Evolutionary conservation across 1,139 yeast species (phyloP).

Genomic region (Tardiomyces depauwii): DNA sequence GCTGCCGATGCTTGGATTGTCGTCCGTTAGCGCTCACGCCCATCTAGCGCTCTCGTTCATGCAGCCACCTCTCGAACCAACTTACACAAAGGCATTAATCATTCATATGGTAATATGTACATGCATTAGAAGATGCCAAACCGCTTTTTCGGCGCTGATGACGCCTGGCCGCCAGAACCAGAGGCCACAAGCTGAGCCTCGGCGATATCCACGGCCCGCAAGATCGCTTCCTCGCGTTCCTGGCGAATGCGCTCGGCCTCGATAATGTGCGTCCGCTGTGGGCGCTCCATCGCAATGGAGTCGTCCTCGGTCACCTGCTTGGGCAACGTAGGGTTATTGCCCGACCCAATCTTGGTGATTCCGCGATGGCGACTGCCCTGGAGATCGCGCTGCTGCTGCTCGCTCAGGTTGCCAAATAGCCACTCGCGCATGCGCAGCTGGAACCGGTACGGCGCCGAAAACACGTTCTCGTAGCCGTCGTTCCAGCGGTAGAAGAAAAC

Average conservation of each 20-base stretch:
- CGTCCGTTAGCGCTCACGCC: too few relatives aligned
- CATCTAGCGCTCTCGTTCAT: too few relatives aligned
- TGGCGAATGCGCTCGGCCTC: conserved; percentile 67
- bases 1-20: too few relatives aligned
- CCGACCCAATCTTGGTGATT: conserved; percentile 12
- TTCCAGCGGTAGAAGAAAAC: conserved; percentile 77
- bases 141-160: conserved; percentile 23
- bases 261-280: conserved; percentile 58
- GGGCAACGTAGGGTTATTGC: conserved; percentile 22
- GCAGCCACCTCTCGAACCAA: too few relatives aligned
- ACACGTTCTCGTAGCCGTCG: conserved; percentile 69
- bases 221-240: conserved; percentile 53
- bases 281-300: conserved; percentile 50
- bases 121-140: conserved; percentile 26
- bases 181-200: conserved; percentile 21
- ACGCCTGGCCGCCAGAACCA: not conserved
- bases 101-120: not conserved
- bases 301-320: conserved; percentile 18
- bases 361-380: conserved; percentile 28
- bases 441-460: conserved; percentile 53
- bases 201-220: conserved; percentile 43
- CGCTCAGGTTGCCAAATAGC: conserved; percentile 40
- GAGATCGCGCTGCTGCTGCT: conserved; percentile 55
- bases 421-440: conserved; percentile 46
- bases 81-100: too few relatives aligned